phyloP scores from a whole-genome alignment of 2,329 filamentous ascomycete species.

The Colletotrichum karsti region DNA sequence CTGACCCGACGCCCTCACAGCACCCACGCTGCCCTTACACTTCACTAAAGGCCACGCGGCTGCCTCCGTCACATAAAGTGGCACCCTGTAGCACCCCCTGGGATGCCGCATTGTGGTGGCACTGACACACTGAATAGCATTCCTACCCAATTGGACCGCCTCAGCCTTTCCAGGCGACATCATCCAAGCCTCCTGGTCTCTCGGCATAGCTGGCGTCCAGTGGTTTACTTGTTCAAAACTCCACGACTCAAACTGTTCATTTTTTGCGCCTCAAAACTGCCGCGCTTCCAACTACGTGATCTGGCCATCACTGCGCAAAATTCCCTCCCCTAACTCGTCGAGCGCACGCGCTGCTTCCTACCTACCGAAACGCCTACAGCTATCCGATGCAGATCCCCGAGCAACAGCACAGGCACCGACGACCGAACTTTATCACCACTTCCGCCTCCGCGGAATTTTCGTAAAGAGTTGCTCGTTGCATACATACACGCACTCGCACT shows the following conservation, averaged over 20 bases:
- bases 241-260: neutral
- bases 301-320: neutral
- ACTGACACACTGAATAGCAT: slow-evolving; percentile 6
- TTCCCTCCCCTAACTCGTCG: neutral
- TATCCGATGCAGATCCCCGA: slow-evolving; percentile 27
- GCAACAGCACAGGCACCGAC: slow-evolving; percentile 20
- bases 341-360: neutral
- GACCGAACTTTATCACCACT: slow-evolving; percentile 26
- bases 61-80: slow-evolving; percentile 20
- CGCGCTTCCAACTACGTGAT: neutral
- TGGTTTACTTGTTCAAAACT: slow-evolving; percentile 15
- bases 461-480: slow-evolving; percentile 18
- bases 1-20: neutral
- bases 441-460: slow-evolving; percentile 1
- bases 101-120: neutral
- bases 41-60: slow-evolving; percentile 26
- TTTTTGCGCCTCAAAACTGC: neutral
- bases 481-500: slow-evolving; percentile 18
- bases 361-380: slow-evolving; percentile 3
- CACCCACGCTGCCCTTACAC: neutral
- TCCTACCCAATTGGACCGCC: slow-evolving; percentile 10
- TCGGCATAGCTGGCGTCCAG: slow-evolving; percentile 17
- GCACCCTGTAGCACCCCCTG: slow-evolving; percentile 4
- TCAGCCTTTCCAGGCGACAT: slow-evolving; percentile 20
- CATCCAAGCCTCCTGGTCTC: slow-evolving; percentile 10